phyloP scores from a whole-genome alignment of 2,329 filamentous ascomycete species.

The Parastagonospora nodorum region DNA sequence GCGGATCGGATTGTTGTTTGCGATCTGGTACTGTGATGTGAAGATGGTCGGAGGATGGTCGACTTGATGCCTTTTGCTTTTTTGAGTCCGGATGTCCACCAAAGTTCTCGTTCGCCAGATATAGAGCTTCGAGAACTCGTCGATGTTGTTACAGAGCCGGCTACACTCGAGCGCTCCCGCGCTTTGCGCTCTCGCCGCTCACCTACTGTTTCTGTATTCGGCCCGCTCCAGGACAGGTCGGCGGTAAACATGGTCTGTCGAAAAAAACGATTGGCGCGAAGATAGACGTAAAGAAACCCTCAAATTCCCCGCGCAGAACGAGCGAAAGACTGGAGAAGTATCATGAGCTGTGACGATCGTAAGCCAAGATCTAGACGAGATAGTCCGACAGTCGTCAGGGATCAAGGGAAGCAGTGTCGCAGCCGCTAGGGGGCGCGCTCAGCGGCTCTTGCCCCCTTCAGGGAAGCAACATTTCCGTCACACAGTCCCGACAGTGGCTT shows the following conservation, averaged over 20 bases:
- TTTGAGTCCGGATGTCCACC: constrained; percentile 41
- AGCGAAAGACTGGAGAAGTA: constrained; percentile 15
- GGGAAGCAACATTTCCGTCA: constrained; percentile 20
- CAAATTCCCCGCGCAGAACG: constrained; percentile 18
- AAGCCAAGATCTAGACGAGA: constrained; percentile 22
- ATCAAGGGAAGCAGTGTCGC: constrained; percentile 25
- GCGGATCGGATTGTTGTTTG: constrained; percentile 7
- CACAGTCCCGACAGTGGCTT: constrained; percentile 35
- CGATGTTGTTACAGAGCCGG: constrained; percentile 34
- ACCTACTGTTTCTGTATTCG: constrained; percentile 44
- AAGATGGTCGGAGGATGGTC: constrained; percentile 22
- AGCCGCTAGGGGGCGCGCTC: constrained; percentile 28
- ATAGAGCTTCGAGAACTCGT: constrained; percentile 33
- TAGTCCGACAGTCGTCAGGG: constrained; percentile 27
- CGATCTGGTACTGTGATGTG: constrained; percentile 21
- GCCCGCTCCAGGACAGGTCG: constrained; percentile 45
- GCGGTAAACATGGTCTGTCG: constrained; percentile 44
- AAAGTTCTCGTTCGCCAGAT: constrained; percentile 32
- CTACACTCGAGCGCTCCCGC: constrained; percentile 27
- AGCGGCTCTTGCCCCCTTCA: constrained; percentile 26
- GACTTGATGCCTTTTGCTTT: constrained; percentile 37
- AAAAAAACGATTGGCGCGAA: constrained; percentile 9
- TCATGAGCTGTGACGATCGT: constrained; percentile 15
- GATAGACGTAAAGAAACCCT: constrained; percentile 20
- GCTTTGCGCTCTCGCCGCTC: constrained; percentile 43